These are phyloP conservation scores for Euptelea pleiosperma DNA, from an alignment of 164 flowering plant species.

Conservation along the genomic window DNA sequence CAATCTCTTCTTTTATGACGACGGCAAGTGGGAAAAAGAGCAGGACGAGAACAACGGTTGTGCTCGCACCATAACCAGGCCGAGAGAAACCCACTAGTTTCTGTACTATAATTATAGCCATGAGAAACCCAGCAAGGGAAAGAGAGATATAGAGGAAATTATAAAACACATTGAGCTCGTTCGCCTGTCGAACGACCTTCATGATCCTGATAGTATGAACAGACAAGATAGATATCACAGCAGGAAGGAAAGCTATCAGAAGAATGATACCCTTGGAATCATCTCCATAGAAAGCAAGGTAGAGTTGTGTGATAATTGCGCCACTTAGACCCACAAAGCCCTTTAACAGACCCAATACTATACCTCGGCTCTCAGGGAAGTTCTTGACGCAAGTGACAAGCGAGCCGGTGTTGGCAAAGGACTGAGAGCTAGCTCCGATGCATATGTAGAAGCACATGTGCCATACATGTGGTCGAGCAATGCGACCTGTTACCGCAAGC, in stretches of 20 bases:
- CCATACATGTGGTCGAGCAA: conserved; percentile 48
- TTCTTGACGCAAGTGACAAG: conserved; percentile 58
- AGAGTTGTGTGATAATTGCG: conserved; percentile 52
- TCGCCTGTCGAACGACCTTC: conserved; percentile 20
- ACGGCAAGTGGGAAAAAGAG: conserved; percentile 44
- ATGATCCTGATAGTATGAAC: conserved; percentile 38
- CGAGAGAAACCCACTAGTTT: conserved; percentile 28
- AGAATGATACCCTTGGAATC: conserved; percentile 49
- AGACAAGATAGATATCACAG: conserved; percentile 41
- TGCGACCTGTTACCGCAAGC: conserved; percentile 45
- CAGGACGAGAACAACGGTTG: conserved; percentile 30
- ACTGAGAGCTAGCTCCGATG: conserved; percentile 59
- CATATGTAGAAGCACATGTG: conserved; percentile 59
- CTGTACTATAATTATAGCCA: conserved; percentile 39
- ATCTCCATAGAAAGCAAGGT: conserved; percentile 53
- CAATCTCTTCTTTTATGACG: conserved; percentile 39
- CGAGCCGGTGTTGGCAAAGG: conserved; percentile 59
- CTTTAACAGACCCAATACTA: conserved; percentile 50
- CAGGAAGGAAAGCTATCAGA: conserved; percentile 57
- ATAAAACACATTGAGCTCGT: conserved; percentile 45
- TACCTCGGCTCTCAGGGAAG: conserved; percentile 58
- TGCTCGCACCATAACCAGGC: conserved; percentile 36
- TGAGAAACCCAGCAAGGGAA: conserved; percentile 42
- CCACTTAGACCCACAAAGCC: conserved; percentile 66
- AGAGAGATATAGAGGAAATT: conserved; percentile 47